A percentile compares a stretch with the other conserved stretches of the same genome.
Evolutionary conservation across 2,329 filamentous ascomycete genomes (phyloP).

Genomic region (Fusarium fujikuroi): DNA sequence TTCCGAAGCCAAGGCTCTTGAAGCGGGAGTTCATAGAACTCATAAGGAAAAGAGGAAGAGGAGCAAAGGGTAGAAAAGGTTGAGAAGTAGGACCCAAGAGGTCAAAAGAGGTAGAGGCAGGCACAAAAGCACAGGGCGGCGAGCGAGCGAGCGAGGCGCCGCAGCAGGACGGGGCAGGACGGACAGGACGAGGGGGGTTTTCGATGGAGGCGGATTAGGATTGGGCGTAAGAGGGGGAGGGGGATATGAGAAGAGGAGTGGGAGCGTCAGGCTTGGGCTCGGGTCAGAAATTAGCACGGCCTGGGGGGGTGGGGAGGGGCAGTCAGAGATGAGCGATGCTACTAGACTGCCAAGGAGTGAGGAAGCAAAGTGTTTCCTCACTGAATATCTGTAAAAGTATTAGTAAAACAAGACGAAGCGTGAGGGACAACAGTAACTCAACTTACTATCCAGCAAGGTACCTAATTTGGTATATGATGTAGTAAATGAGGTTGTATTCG

Average conservation of each 20-base stretch:
- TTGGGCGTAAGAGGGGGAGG: conserved; percentile 32
- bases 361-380: background rate
- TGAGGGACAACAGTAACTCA: background rate
- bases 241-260: conserved; percentile 19
- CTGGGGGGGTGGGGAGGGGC: conserved; percentile 17
- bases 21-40: conserved; percentile 84
- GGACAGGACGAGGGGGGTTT: conserved; percentile 38
- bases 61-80: conserved; percentile 39
- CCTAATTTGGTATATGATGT: background rate
- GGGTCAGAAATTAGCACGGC: conserved; percentile 44
- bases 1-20: conserved; percentile 83
- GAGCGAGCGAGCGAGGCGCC: conserved; percentile 37
- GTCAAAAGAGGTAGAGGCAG: conserved; percentile 39
- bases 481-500: background rate
- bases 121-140: conserved; percentile 32
- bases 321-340: background rate
- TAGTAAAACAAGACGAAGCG: background rate
- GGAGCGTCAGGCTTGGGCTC: conserved; percentile 35
- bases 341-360: background rate
- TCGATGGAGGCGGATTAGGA: conserved; percentile 28
- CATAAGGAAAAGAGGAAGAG: conserved; percentile 61
- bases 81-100: conserved; percentile 43
- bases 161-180: conserved; percentile 36
- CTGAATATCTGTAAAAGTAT: background rate
- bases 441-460: background rate